Evolutionary conservation across 2,329 filamentous ascomycete genomes (phyloP).

Genomic region (Elsinoe fawcettii): DNA sequence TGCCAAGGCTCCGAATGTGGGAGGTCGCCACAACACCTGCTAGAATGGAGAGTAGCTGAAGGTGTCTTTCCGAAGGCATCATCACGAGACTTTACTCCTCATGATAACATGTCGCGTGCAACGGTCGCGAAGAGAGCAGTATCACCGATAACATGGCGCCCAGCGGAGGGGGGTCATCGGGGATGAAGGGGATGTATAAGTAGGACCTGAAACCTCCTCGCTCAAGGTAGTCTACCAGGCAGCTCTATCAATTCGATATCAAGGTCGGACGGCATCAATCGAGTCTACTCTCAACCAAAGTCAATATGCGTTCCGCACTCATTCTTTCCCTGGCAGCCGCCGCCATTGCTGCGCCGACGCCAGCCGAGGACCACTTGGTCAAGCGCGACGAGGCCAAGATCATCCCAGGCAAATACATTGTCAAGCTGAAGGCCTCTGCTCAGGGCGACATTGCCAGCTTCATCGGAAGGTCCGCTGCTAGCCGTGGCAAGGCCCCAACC

Average conservation of each 20-base stretch:
- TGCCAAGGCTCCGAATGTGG: conserved; percentile 2
- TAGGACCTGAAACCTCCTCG: background rate
- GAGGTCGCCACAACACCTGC: conserved; percentile 12
- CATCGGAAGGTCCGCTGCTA: conserved; percentile 15
- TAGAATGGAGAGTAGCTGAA: conserved; percentile 5
- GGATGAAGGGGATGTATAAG: background rate
- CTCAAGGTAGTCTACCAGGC: background rate
- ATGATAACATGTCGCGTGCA: conserved; percentile 12
- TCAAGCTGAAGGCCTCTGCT: conserved; percentile 17
- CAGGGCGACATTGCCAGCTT: conserved; percentile 8
- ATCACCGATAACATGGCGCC: conserved; percentile 8
- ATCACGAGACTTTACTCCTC: conserved; percentile 11
- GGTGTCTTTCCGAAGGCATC: background rate
- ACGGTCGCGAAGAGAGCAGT: background rate
- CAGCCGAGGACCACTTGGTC: conserved; percentile 5
- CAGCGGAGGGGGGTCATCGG: background rate
- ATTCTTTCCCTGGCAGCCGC: conserved; percentile 12
- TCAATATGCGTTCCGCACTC: conserved; percentile 10
- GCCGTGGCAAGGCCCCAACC: conserved; percentile 14
- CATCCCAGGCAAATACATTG: conserved; percentile 17
- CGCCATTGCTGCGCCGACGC: conserved; percentile 11
- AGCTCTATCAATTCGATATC: background rate
- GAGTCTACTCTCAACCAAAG: background rate
- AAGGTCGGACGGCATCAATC: background rate
- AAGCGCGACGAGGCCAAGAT: conserved; percentile 5